Evolutionary conservation across 2,329 filamentous ascomycete species (phyloP).

Genomic region (Lachnellula hyalina): DNA sequence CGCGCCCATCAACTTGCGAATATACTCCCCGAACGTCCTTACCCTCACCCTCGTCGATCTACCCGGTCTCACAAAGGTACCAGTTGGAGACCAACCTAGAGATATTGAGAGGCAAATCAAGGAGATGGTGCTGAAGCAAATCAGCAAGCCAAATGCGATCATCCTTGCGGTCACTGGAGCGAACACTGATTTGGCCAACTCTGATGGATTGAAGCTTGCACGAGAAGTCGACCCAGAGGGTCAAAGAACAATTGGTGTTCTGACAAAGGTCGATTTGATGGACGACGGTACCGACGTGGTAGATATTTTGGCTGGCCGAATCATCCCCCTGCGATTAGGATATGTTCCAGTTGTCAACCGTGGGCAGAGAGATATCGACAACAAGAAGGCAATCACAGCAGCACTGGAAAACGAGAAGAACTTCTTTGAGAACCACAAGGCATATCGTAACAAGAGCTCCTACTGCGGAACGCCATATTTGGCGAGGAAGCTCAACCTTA

Average conservation of each 20-base stretch:
- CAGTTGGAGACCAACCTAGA: constrained; percentile 90
- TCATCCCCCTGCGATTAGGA: constrained; percentile 89
- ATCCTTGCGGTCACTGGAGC: constrained; percentile 94
- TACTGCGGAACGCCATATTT: constrained; percentile 98
- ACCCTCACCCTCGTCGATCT: constrained; percentile 95
- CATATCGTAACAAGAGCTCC: constrained; percentile 95
- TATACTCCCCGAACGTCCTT: constrained; percentile 97
- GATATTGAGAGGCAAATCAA: constrained; percentile 96
- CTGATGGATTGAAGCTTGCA: constrained; percentile 92
- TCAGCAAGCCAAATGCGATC: constrained; percentile 97
- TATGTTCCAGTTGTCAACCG: constrained; percentile 98
- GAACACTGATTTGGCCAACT: constrained; percentile 98
- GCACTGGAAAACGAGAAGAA: constrained; percentile 91
- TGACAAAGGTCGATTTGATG: constrained; percentile 99
- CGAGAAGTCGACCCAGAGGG: constrained; percentile 96
- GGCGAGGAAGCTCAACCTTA: constrained; percentile 93
- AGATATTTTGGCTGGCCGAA: constrained; percentile 93
- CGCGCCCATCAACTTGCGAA: constrained; percentile 92
- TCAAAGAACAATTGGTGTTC: constrained; percentile 94
- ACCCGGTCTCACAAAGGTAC: constrained; percentile 93
- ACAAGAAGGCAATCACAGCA: constrained; percentile 88
- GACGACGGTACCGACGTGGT: constrained; percentile 97
- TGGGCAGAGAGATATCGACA: constrained; percentile 97
- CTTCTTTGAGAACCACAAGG: constrained; percentile 98
- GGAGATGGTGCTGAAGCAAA: constrained; percentile 98